A percentile compares a stretch with the other conserved stretches of the same genome.
Evolutionary conservation across 192 early-diverging fungal species (phyloP).

Genomic region (Cladochytrium replicatum): DNA sequence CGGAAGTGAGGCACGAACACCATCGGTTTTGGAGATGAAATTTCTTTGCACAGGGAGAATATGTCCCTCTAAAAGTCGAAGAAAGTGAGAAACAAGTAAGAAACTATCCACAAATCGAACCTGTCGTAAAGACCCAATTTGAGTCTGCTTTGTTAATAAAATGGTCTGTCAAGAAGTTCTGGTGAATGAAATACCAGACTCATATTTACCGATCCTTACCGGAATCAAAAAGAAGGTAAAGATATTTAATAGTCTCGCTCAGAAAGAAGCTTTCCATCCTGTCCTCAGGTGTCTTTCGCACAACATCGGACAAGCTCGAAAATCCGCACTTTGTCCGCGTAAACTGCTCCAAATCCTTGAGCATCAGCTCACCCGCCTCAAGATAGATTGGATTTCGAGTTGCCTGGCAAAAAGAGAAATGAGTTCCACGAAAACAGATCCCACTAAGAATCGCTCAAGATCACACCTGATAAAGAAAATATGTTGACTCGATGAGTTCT

Average conservation of each 20-base stretch:
- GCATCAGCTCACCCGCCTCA: constrained; percentile 76
- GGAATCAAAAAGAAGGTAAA: constrained; percentile 89
- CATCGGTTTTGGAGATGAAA: no score
- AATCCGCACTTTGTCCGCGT: constrained; percentile 73
- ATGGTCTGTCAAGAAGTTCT: constrained; percentile 41
- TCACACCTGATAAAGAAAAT: constrained; percentile 64
- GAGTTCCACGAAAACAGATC: constrained; percentile 1
- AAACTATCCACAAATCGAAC: constrained; percentile 7
- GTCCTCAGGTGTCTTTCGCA: constrained; percentile 53
- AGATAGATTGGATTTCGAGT: constrained; percentile 87
- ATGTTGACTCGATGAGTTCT: constrained; percentile 91
- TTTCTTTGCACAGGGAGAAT: constrained; percentile 38
- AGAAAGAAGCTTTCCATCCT: constrained; percentile 94
- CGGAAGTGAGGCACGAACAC: no score
- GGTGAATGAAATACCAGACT: neutral
- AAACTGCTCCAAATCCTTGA: constrained; percentile 65
- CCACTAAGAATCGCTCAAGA: neutral
- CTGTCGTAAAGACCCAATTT: constrained; percentile 86
- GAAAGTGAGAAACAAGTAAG: neutral
- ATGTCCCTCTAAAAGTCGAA: constrained; percentile 41
- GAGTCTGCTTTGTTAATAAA: constrained; percentile 56
- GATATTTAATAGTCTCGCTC: constrained; percentile 91
- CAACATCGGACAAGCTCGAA: constrained; percentile 58
- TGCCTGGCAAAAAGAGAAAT: constrained; percentile 33
- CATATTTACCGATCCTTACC: constrained; percentile 28